phyloP scores from a whole-genome alignment of 2,329 filamentous ascomycete genomes.

The Diplodia scrobiculata region DNA sequence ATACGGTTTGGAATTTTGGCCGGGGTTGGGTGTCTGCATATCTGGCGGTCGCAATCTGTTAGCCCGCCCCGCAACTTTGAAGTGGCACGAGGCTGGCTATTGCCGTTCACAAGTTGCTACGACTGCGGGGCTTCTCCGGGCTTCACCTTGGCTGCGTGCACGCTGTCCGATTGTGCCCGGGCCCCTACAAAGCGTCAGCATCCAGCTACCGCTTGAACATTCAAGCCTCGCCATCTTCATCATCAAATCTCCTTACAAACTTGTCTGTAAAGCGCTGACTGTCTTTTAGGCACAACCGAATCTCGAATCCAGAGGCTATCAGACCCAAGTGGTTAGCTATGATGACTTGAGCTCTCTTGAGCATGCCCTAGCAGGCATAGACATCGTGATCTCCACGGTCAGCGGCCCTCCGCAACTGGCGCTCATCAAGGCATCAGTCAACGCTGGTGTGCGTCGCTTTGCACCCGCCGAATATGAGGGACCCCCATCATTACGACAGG shows the following conservation, averaged over 20 bases:
- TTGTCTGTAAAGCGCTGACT: slow-evolving; percentile 31
- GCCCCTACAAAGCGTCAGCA: not conserved
- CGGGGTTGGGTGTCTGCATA: not conserved
- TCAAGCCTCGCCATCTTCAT: not conserved
- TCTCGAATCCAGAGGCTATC: slow-evolving; percentile 60
- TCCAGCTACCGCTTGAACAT: not conserved
- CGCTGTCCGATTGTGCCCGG: not conserved
- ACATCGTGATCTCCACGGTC: slow-evolving; percentile 75
- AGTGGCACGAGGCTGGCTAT: not conserved
- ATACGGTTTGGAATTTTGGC: not conserved
- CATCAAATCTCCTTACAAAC: not conserved
- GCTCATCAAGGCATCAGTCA: slow-evolving; percentile 70
- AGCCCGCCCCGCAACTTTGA: not conserved
- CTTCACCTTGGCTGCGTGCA: not conserved
- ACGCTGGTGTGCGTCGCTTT: slow-evolving; percentile 66
- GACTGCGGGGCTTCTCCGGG: not conserved
- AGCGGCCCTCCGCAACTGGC: slow-evolving; percentile 66
- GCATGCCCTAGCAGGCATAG: slow-evolving; percentile 69
- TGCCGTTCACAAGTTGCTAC: not conserved
- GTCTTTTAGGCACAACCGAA: slow-evolving; percentile 55
- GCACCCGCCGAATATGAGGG: slow-evolving; percentile 78
- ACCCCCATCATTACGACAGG: slow-evolving; percentile 56
- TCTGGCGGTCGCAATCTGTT: not conserved
- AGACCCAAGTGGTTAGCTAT: slow-evolving; percentile 71
- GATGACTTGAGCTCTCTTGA: slow-evolving; percentile 59